phyloP scores from a whole-genome alignment of 768 basidiomycete genomes.

The Termitomyces sp. region DNA sequence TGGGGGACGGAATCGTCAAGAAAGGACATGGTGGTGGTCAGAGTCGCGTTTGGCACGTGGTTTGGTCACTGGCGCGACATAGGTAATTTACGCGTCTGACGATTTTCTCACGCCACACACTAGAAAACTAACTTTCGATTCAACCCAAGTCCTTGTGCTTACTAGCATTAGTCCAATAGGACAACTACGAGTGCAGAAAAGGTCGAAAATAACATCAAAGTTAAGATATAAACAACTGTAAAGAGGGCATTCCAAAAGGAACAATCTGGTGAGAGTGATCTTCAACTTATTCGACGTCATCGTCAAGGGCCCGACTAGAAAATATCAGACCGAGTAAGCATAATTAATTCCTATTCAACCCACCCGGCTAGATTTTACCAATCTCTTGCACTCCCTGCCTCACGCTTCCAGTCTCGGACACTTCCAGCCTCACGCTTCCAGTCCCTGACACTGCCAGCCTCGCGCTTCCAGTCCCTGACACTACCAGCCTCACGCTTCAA shows the following conservation, averaged over 20 bases:
- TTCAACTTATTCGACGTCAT: background rate
- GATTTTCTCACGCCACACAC: conserved; percentile 6
- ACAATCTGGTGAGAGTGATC: background rate
- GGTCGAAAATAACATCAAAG: background rate
- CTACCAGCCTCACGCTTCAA: conserved; percentile 9
- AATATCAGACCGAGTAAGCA: background rate
- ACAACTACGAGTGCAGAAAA: background rate
- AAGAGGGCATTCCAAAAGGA: no score
- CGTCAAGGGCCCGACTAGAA: background rate
- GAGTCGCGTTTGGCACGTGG: background rate
- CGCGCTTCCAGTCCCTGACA: conserved; percentile 9
- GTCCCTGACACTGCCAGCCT: conserved; percentile 5
- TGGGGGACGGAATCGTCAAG: conserved; percentile 58
- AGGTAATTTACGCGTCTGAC: conserved; percentile 5
- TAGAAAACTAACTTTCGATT: no score
- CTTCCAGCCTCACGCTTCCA: conserved; percentile 12
- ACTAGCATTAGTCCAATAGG: background rate
- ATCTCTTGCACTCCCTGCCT: conserved; percentile 5
- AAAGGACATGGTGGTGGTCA: conserved; percentile 28
- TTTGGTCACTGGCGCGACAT: background rate
- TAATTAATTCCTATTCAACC: background rate
- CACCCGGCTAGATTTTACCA: conserved; percentile 4
- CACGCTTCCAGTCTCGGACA: conserved; percentile 13
- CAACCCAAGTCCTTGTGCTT: no score
- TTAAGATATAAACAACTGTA: background rate